A percentile compares a stretch with the other conserved stretches of the same genome.
Evolutionary conservation across 768 basidiomycete species (phyloP).

Genomic region (Filobasidium wieringae): DNA sequence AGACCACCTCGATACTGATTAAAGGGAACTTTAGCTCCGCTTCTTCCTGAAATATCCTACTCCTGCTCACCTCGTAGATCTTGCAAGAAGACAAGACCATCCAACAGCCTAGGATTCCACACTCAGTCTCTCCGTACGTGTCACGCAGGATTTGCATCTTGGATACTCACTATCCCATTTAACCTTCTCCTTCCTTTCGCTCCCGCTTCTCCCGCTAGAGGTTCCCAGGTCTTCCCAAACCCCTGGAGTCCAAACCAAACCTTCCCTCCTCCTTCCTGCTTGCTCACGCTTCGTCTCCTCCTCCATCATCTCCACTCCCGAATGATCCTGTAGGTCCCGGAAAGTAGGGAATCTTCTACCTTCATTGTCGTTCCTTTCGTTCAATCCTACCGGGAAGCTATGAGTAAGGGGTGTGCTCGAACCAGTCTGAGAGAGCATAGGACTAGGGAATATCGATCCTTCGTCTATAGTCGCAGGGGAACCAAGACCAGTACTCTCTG

Average conservation of each 20-base stretch:
- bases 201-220: constrained; percentile 8
- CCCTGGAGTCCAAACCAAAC: constrained; percentile 35
- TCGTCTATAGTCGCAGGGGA: not conserved
- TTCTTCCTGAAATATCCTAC: not conserved
- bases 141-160: not conserved
- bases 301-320: constrained; percentile 35
- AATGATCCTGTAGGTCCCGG: constrained; percentile 16
- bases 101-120: constrained; percentile 33
- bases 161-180: constrained; percentile 36
- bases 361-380: not conserved
- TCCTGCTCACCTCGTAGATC: constrained; percentile 30
- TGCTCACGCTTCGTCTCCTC: constrained; percentile 28
- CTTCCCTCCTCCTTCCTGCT: constrained; percentile 36
- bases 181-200: constrained; percentile 19
- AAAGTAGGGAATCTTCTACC: not conserved
- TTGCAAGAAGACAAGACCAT: constrained; percentile 35
- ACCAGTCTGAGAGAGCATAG: not conserved
- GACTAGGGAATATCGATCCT: constrained; percentile 3
- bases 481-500: too few relatives aligned
- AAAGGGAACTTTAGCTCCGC: not conserved
- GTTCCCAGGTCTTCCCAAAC: constrained; percentile 33
- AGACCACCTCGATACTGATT: constrained; percentile 29
- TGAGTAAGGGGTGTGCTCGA: not conserved
- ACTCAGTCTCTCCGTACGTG: not conserved
- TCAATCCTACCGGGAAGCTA: not conserved